Evolutionary conservation across 2,329 filamentous ascomycete genomes (phyloP).

Genomic region (Lecanicillium sp.): DNA sequence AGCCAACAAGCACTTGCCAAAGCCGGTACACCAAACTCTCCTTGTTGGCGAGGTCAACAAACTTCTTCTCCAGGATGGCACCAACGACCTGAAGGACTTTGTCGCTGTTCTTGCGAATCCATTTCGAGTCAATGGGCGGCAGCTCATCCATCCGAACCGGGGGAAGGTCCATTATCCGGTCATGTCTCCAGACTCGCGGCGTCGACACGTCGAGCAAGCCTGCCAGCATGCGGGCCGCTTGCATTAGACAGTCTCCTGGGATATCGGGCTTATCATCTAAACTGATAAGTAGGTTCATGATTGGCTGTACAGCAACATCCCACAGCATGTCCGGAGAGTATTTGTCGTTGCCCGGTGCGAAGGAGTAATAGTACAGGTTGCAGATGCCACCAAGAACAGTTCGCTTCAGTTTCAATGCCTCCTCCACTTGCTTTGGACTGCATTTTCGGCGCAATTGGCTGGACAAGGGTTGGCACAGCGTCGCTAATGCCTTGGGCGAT

Average conservation of each 20-base stretch:
- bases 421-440: conserved; percentile 46
- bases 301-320: conserved; percentile 62
- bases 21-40: conserved; percentile 46
- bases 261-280: conserved; percentile 25
- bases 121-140: conserved; percentile 76
- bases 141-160: conserved; percentile 64
- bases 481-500: conserved; percentile 23
- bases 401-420: conserved; percentile 39
- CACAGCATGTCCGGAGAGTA: conserved; percentile 69
- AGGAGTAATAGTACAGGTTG: conserved; percentile 74
- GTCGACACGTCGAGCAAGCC: conserved; percentile 58
- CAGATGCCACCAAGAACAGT: conserved; percentile 63
- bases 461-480: conserved; percentile 58
- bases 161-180: conserved; percentile 56
- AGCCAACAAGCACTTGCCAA: conserved; percentile 54
- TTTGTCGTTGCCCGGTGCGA: conserved; percentile 60
- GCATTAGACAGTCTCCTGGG: conserved; percentile 43
- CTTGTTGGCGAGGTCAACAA: conserved; percentile 53
- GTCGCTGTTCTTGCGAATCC: conserved; percentile 67
- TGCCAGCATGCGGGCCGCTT: conserved; percentile 62
- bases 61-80: conserved; percentile 52
- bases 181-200: conserved; percentile 63
- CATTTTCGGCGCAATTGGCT: conserved; percentile 62
- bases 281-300: conserved; percentile 51
- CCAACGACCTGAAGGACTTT: conserved; percentile 56